Base-by-base conservation (phyloP, 2,329 filamentous ascomycete genomes). In the Sphaerulina populicola region DNA sequence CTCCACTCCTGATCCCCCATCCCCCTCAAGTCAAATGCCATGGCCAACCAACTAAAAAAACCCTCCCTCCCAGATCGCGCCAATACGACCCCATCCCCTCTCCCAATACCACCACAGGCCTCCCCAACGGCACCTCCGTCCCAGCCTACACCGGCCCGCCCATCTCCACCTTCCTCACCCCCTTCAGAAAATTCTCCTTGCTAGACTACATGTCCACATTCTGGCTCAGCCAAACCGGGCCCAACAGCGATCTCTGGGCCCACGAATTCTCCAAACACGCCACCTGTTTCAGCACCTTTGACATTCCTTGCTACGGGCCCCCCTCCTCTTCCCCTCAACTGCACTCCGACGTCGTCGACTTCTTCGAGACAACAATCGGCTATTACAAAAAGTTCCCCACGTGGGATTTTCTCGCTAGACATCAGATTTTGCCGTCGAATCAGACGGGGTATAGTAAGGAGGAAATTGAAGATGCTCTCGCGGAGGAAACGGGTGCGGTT, bases 221-320 rank as follows among this genome's bases (percentile, higher is more conserved):
- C 74, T 85, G 82, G 82, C 73, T 83, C 57, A 74, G 74, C 43
- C 78, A 79, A 57, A 69, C 69, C 53, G 73, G 75, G 44, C 72
- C 75, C 11, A 84, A 81, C 68, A 65, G 69, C 45, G 72, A 76
- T 31, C 78, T 86, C 68, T 85, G 81, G 81, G 81, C 68, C 7
- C 61, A 64, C 48, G 61, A 64, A 35, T 62, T 61, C 55, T 54
- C 52, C 52, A 60, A 60, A 37, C 58, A 60, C 47, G 58, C 56
- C 2, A 85, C 81, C 11, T 86, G 82, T 72, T 85, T 71, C 71
- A 79, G 75, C 42, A 83, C 77, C 54, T 85, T 85, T 62, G 79
- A 84, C 61, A 67, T 73, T 5, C 74, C 78, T 29, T 86, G 82
- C 74, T 85, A 83, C 65, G 79, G 79, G 0, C 78, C 80, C n/a